Evolutionary conservation across 2,329 filamentous ascomycete genomes (phyloP).

Genomic region (Ophiostoma angusticollis): DNA sequence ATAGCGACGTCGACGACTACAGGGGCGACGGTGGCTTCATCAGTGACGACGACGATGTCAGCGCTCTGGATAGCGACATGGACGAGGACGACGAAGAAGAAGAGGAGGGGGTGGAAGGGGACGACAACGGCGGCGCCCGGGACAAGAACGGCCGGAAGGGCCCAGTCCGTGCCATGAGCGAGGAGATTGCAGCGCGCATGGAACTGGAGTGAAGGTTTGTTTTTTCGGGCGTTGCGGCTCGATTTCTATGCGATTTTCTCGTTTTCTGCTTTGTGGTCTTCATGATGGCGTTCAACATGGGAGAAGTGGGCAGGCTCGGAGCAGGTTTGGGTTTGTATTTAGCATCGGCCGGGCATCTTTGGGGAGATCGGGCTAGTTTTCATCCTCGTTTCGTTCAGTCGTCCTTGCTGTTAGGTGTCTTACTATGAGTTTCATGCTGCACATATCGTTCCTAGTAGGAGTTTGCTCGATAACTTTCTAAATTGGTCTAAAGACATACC

Average conservation of each 20-base stretch:
- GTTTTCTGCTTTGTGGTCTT: too few species aligned
- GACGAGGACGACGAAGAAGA: conserved; percentile 30
- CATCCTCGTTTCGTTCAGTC: too few species aligned
- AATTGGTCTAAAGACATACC: too few species aligned
- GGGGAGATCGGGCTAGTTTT: too few species aligned
- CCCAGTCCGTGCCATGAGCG: conserved; percentile 43
- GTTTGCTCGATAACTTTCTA: too few species aligned
- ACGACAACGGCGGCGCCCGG: conserved; percentile 27
- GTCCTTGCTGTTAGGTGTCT: too few species aligned
- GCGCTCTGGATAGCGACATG: conserved; percentile 19
- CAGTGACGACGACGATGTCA: conserved; percentile 23
- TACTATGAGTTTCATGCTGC: too few species aligned
- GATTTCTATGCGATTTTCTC: background rate
- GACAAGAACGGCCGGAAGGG: conserved; percentile 26
- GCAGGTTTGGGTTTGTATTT: too few species aligned
- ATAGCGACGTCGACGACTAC: conserved; percentile 42
- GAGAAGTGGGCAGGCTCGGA: too few species aligned
- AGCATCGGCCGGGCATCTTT: too few species aligned
- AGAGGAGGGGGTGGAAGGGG: conserved; percentile 24
- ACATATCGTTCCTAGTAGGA: too few species aligned
- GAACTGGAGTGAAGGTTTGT: conserved; percentile 36
- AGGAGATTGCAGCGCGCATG: conserved; percentile 50
- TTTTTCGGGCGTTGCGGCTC: background rate
- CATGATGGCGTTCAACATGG: too few species aligned
- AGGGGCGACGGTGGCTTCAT: conserved; percentile 33